Evolutionary conservation across 1,284 basidiomycete genomes (phyloP), one percentile per base, ranked within the genome.

Genomic region (Tetrapyrgos nigripes): DNA sequence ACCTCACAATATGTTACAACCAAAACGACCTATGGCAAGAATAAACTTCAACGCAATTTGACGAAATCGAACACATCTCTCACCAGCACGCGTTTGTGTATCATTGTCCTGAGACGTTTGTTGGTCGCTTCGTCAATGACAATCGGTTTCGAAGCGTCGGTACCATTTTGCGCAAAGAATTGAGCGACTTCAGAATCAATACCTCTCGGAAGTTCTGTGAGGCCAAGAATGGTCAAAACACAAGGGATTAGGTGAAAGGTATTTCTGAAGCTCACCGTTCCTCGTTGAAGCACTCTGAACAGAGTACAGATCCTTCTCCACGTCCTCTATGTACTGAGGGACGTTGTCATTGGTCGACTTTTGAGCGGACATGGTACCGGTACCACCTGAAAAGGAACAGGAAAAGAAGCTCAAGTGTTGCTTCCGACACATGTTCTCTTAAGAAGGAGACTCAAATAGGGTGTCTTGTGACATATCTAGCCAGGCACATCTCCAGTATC

Each of bases 51-150:
- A 49, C 27, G 1, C n/a, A 40, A 19, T 3, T 43, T 35, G 13
- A 40, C 26, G 28, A 9, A 14, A 19, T 4, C 26, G 3, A 40
- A 67, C 72, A n/a, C n/a, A n/a, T n/a, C n/a, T n/a, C n/a, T 44
- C 56, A 77, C 76, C 27, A 84, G 68, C 11, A 85, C 79, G 24
- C 82, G 78, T 62, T 79, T 83, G 68, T 84, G 80, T 24, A 84
- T 71, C 75, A 81, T 77, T 73, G 80, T 77, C 33, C 79, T 72
- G 50, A 83, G 66, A 11, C 81, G 74, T 54, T 56, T 63, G 65
- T 82, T 81, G 27, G 78, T 80, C 31, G 70, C 74, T 31, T 82
- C 79, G 62, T 81, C 78, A 51, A 83, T 82, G 9, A 75, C 72
- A 19, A 76, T 62, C 17, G 64, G 64, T 29, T 72, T 63, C 3